Evolutionary conservation across 1,139 yeast species (phyloP), one percentile per base, ranked within the genome.

Genomic region (Sugiyamaella novakii): DNA sequence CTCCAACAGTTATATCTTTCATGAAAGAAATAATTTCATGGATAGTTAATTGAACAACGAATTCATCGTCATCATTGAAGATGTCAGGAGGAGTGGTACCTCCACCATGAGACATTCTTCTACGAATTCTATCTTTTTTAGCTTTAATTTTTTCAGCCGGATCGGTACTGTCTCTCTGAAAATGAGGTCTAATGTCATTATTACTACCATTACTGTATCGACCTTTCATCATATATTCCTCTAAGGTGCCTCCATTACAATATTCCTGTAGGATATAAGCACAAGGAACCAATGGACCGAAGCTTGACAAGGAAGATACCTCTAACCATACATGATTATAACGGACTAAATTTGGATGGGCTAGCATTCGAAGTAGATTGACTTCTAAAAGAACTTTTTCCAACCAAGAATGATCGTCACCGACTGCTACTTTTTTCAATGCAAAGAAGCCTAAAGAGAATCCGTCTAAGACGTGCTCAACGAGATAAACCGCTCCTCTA

Each of bases 271-370:
- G 69, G 12, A 88, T 84, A 59, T 80, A 89, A 6, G 89, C 88
- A 63, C 91, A 87, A 0, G 97, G 96, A 1, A 87, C 81, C 31
- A 65, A 61, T 0, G 83, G 84, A 0, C 81, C 80, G 60, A 78
- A 76, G 11, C 76, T 80, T 17, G 80, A 74, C 25, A 82, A 65
- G 31, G 77, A 76, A 22, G 87, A 87, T 62, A 82, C 73, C 61
- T 89, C 97, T 33, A 89, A 68, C 96, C 97, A 89, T 27, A 88
- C 96, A 68, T 89, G 96, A 62, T 88, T 88, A 63, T 89, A 89
- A 22, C 86, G 79, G 18, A 88, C 87, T 57, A 88, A 74, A 63
- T 88, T 87, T 19, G 80, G 74, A 54, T 78, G 79, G 28, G 74
- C 66, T 38, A 77, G 71, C 44, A 74, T 72, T 43, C 78, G 70